Evolutionary conservation across 352 stramenopile genomes (phyloP).

Genomic region (Phytophthora vignae): DNA sequence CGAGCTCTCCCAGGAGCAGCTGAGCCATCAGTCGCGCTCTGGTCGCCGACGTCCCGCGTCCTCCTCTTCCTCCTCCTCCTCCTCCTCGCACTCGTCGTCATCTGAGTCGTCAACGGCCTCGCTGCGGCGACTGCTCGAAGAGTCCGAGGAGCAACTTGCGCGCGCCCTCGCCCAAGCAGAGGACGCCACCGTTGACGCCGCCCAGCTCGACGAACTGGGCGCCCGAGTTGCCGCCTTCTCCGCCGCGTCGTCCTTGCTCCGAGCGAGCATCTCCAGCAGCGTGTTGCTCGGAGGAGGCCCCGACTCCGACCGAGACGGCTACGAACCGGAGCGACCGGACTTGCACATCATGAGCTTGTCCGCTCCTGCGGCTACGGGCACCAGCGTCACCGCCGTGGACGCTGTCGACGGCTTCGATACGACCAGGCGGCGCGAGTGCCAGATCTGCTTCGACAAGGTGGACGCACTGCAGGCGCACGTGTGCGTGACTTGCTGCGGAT

Average conservation of each 20-base stretch:
- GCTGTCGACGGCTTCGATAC: slow-evolving; percentile 36
- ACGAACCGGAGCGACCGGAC: slow-evolving; percentile 24
- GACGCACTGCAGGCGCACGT: slow-evolving; percentile 53
- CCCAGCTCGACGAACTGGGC: slow-evolving; percentile 51
- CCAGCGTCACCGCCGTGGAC: slow-evolving; percentile 6
- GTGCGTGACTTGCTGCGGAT: slow-evolving; percentile 50
- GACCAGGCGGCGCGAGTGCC: slow-evolving; percentile 50
- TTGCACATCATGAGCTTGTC: slow-evolving; percentile 22
- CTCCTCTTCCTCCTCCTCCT: slow-evolving; percentile 1
- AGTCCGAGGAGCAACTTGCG: slow-evolving; percentile 39
- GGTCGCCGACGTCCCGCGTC: slow-evolving; percentile 15
- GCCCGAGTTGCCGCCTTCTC: slow-evolving; percentile 50
- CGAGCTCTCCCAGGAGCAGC: slow-evolving; percentile 57
- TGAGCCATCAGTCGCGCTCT: slow-evolving; percentile 18
- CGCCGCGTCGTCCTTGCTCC: slow-evolving; percentile 42
- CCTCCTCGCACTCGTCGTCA: slow-evolving; percentile 29
- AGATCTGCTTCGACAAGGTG: slow-evolving; percentile 81
- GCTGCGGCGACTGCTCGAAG: slow-evolving; percentile 31
- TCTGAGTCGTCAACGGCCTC: slow-evolving; percentile 42
- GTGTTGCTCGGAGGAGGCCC: slow-evolving; percentile 9
- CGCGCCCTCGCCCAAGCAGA: slow-evolving; percentile 31
- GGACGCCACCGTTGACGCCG: slow-evolving; percentile 26
- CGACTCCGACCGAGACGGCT: slow-evolving; percentile 18
- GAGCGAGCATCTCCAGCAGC: slow-evolving; percentile 57
- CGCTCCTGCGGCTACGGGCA: slow-evolving; percentile 18